Evolutionary conservation across 2,329 filamentous ascomycete species (phyloP), one percentile per base, ranked within the genome.

Genomic region (Penicillium olsonii): DNA sequence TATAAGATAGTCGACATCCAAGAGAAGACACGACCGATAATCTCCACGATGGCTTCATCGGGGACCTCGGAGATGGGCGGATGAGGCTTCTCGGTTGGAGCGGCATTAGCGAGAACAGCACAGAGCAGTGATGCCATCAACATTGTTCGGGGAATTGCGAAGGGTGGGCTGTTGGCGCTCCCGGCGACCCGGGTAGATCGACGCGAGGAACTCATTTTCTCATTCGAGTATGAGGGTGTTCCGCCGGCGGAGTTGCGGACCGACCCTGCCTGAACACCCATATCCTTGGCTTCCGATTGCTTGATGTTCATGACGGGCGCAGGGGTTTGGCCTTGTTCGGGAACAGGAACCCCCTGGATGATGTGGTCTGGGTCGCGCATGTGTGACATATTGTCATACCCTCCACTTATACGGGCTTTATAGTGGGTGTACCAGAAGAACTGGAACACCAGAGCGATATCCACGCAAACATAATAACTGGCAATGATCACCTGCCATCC

Each of bases 401-500:
- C 63, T 17, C 75, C 72, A 47, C 75, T 67, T 39, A 75, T 77
- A 46, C 79, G 48, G 6, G 46, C 74, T 60, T 78, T 76, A 51
- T 83, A 63, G 51, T 80, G 73, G 42, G 83, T 82, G 60, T 87
- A 87, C 82, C 84, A 87, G 31, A 84, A 70, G 72, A 83, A 87
- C 68, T 87, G 84, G 29, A 75, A 70, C 7, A 85, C 82, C 22
- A 87, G 71, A 29, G 80, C 76, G 24, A 84, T 68, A 64, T 87
- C 84, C 2, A 87, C 84, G 20, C 80, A 79, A 42, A 85, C 83
- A 63, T 87, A 87, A 68, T 87, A 87, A 18, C 69, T 72, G 2
- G 84, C 84, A 41, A 87, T 77, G 8, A 84, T 77, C 34, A 87
- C 76, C 71, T 87, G 84, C 82, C 85, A 87, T 41, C 75, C 74